Conservation (phyloP, 2,329 filamentous ascomycete species). For the Mycogone perniciosa region DNA sequence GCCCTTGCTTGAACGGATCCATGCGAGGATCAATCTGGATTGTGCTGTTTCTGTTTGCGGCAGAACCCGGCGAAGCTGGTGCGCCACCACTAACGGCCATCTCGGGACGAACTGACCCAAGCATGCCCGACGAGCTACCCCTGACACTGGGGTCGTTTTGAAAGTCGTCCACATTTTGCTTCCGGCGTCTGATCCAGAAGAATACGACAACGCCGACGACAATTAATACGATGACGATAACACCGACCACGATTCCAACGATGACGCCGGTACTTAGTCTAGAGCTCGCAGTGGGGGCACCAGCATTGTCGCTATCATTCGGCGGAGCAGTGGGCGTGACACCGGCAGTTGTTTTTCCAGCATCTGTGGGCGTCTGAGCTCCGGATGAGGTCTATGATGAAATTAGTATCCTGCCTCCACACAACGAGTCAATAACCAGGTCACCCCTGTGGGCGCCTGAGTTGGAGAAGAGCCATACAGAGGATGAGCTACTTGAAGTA, state of each 20-base stretch:
- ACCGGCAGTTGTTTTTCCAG: constrained; percentile 47
- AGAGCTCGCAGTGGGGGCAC: constrained; percentile 15
- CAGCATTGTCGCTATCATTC: constrained; percentile 15
- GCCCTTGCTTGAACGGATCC: constrained; percentile 52
- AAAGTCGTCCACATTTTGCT: constrained; percentile 36
- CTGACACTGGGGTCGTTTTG: constrained; percentile 41
- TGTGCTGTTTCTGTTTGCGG: constrained; percentile 45
- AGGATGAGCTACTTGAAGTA: constrained; percentile 25
- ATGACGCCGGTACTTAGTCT: constrained; percentile 41
- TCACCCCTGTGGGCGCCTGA: neutral
- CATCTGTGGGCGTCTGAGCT: neutral
- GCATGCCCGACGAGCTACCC: constrained; percentile 46
- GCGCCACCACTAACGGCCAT: constrained; percentile 30
- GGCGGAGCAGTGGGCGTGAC: constrained; percentile 31
- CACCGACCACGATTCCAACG: constrained; percentile 47
- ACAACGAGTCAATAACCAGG: neutral
- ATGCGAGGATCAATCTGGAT: constrained; percentile 57
- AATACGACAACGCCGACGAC: constrained; percentile 33
- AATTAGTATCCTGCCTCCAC: constrained; percentile 1
- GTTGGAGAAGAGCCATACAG: constrained; percentile 32
- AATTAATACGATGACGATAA: constrained; percentile 38
- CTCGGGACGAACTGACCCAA: constrained; percentile 37
- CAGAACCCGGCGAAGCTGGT: constrained; percentile 29
- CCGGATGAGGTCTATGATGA: constrained; percentile 1
- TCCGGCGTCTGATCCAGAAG: constrained; percentile 40